Percentiles rank a stretch among this genome's conserved stretches.
Conservation (phyloP, 768 basidiomycete genomes). For the Tricholomella constricta region DNA sequence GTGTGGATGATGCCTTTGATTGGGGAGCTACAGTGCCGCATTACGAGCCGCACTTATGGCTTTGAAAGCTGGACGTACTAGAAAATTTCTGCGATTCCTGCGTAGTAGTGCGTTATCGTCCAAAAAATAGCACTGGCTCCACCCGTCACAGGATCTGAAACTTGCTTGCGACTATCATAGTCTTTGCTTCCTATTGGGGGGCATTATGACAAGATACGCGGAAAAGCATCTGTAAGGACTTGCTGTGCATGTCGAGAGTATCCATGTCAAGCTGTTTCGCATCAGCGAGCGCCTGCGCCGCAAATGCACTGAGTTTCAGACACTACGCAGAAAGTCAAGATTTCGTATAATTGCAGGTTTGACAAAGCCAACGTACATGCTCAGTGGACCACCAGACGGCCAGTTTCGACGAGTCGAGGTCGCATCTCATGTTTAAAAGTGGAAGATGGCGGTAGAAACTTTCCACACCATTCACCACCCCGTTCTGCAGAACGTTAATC, state of each 20-base stretch:
- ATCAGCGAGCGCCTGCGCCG: slow-evolving; percentile 4
- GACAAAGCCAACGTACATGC: slow-evolving; percentile 33
- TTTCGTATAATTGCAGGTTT: neutral
- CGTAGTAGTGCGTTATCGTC: slow-evolving; percentile 50
- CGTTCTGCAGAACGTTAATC: slow-evolving; percentile 37
- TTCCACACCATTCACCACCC: slow-evolving; percentile 47
- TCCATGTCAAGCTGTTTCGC: slow-evolving; percentile 44
- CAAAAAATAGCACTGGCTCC: slow-evolving; percentile 51
- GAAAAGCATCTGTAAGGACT: slow-evolving; percentile 13
- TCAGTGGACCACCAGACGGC: slow-evolving; percentile 63
- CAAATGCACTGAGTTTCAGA: slow-evolving; percentile 7
- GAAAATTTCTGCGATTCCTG: slow-evolving; percentile 49
- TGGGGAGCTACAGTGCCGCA: slow-evolving; percentile 30
- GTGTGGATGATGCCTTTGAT: slow-evolving; percentile 48
- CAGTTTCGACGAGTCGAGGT: slow-evolving; percentile 49
- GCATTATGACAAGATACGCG: neutral
- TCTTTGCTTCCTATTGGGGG: slow-evolving; percentile 39
- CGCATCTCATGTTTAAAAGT: slow-evolving; percentile 63
- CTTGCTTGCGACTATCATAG: slow-evolving; percentile 40
- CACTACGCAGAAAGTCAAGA: neutral
- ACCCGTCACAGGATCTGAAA: slow-evolving; percentile 45
- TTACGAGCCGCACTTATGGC: neutral
- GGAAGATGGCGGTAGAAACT: slow-evolving; percentile 64
- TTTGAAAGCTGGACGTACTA: slow-evolving; percentile 28
- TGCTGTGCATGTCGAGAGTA: slow-evolving; percentile 51